A percentile compares a stretch with the other conserved stretches of the same genome.
phyloP scores from a whole-genome alignment of 208 protist genomes.

The Acanthamoeba triangularis region DNA sequence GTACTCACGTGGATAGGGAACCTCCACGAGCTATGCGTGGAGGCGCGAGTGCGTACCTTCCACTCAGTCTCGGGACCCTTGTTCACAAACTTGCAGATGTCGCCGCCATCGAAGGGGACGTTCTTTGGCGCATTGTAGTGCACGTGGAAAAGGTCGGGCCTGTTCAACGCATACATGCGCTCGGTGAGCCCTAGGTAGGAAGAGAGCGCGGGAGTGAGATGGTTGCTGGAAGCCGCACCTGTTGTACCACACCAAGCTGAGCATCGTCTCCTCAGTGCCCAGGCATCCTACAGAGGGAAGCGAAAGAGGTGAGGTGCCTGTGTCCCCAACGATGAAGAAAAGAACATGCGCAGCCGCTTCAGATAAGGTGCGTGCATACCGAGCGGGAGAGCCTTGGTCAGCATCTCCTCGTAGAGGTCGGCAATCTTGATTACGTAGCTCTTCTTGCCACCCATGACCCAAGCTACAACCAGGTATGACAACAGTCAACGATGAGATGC shows the following conservation, averaged over 20 bases:
- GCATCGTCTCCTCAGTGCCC: conserved; percentile 68
- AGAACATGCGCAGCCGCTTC: neutral
- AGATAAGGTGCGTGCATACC: neutral
- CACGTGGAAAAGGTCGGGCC: conserved; percentile 69
- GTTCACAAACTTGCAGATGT: conserved; percentile 55
- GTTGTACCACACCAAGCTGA: conserved; percentile 56
- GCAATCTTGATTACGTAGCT: conserved; percentile 58
- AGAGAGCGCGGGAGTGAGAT: too few species aligned
- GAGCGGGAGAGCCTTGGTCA: conserved; percentile 10
- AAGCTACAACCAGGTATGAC: neutral
- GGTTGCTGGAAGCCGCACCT: neutral
- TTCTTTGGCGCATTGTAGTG: conserved; percentile 60
- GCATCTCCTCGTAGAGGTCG: conserved; percentile 54
- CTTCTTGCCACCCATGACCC: conserved; percentile 18
- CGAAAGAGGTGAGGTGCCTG: neutral
- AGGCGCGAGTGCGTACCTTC: neutral
- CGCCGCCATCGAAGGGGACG: conserved; percentile 41
- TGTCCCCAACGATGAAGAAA: neutral
- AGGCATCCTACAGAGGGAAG: conserved; percentile 1
- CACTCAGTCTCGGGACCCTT: neutral
- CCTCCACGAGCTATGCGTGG: neutral
- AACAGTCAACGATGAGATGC: neutral
- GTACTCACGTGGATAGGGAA: too few species aligned
- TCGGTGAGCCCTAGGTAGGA: too few species aligned
- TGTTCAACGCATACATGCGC: too few species aligned